Evolutionary conservation across 768 basidiomycete species (phyloP).

Genomic region (Lactifluus subvellereus): DNA sequence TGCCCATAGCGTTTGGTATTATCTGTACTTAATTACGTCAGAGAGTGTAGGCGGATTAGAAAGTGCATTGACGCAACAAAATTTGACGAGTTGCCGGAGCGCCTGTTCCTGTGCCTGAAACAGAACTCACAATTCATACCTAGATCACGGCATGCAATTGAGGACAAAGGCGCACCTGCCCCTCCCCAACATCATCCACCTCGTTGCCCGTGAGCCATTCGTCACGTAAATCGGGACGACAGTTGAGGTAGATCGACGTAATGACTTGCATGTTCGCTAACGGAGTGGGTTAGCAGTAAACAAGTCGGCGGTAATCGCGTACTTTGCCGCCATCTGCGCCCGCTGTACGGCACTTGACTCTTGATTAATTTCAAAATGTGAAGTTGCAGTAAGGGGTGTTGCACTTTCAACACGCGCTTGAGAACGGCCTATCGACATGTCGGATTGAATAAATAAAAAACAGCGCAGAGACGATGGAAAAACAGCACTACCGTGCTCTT

Average conservation of each 20-base stretch:
- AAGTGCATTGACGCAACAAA: conserved; percentile 55
- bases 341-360: conserved; percentile 97
- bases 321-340: conserved; percentile 98
- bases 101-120: conserved; percentile 90
- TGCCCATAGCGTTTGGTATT: conserved; percentile 87
- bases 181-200: conserved; percentile 87
- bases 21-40: conserved; percentile 41
- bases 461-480: neutral
- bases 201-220: conserved; percentile 96
- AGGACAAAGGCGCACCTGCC: conserved; percentile 52
- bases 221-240: conserved; percentile 92
- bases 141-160: conserved; percentile 4
- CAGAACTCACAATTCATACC: neutral
- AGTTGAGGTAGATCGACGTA: conserved; percentile 96
- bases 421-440: conserved; percentile 66
- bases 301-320: conserved; percentile 27
- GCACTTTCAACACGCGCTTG: conserved; percentile 89
- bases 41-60: conserved; percentile 16
- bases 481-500: conserved; percentile 79
- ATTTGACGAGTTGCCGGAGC: conserved; percentile 87
- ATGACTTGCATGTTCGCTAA: conserved; percentile 99
- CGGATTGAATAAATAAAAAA: neutral
- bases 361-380: conserved; percentile 97
- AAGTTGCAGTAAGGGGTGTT: conserved; percentile 89
- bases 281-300: conserved; percentile 5